Base-by-base conservation (phyloP, 192 early-diverging fungal species). In the Jimgerdemannia flammicorona region DNA sequence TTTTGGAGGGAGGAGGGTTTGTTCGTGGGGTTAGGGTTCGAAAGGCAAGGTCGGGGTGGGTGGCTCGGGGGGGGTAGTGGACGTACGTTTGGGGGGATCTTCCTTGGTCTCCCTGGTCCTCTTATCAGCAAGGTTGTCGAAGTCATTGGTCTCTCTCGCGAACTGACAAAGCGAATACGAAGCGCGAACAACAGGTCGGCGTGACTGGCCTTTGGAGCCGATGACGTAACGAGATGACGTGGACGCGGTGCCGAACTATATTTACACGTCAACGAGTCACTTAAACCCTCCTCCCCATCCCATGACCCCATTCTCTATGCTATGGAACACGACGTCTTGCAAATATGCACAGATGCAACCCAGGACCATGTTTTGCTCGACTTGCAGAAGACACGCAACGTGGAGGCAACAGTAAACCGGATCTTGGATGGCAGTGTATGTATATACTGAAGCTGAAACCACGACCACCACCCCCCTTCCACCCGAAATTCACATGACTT, bases 371-470 rank as follows among this genome's bases (percentile, higher is more conserved):
- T 83, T 44, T 43, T 74, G 4, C 69, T 79, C 39, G 80, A 82
- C 64, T 39, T 82, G 9, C 40, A 77, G 3, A 72, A 79, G 18
- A 83, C 82, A 4, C 40, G 67, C 10, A 69, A 54, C 40, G 59
- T 83, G 18, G 81, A 80, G 44, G 10, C 17, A 41, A 83, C 80
- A 3, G 44, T 83, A 6, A 82, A 82, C 54, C 75, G 81, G 40
- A 78, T 83, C 49, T 82, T 80, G 40, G 81, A 83, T 67, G 81
- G 81, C 40, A 67, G 71, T 44, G 81, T 83, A 74, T 54, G 76
- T 59, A 10, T 1, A 0, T 29, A 29, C 29, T 29, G 29, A 0
- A 29, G 29, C 29, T 29, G 29, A 29, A 29, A 59, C 49, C 2
- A 10, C 14, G 49, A 59, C 49, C 49, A 59, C 49, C 8, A 6